Evolutionary conservation across 352 stramenopile species (phyloP).

Genomic region (Lagenidium giganteum): DNA sequence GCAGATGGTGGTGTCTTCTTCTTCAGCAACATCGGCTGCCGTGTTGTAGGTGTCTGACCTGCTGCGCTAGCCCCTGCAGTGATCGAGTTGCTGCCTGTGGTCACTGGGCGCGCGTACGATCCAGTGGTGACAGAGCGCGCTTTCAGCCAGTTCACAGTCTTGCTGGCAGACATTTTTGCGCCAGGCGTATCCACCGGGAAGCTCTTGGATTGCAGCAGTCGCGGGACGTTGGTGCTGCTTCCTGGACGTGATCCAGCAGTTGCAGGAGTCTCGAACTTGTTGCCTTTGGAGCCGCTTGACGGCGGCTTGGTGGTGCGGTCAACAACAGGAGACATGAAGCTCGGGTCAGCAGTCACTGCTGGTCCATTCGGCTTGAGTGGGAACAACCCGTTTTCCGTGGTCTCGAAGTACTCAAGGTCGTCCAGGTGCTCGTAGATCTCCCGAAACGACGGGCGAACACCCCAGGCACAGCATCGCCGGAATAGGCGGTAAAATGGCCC

Average conservation of each 20-base stretch:
- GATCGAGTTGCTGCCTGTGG: background rate
- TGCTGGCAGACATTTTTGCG: constrained; percentile 14
- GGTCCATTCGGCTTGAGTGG: constrained; percentile 51
- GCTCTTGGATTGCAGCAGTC: constrained; percentile 44
- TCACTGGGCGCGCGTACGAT: background rate
- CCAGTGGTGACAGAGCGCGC: constrained; percentile 43
- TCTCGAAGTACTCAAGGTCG: constrained; percentile 76
- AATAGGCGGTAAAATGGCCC: constrained; percentile 72
- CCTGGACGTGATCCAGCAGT: background rate
- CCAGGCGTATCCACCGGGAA: background rate
- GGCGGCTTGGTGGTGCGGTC: constrained; percentile 23
- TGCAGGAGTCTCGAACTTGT: constrained; percentile 52
- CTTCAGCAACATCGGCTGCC: constrained; percentile 21
- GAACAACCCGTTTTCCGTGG: constrained; percentile 68
- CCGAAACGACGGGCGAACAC: constrained; percentile 70
- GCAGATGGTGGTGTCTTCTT: constrained; percentile 65
- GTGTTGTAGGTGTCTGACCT: constrained; percentile 37
- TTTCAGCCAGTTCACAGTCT: constrained; percentile 80
- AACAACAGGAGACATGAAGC: constrained; percentile 55
- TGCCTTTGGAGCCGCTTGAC: constrained; percentile 46
- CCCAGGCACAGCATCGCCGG: constrained; percentile 68
- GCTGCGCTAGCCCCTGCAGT: constrained; percentile 4
- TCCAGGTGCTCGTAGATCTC: constrained; percentile 79
- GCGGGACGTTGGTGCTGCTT: constrained; percentile 20
- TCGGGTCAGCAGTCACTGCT: constrained; percentile 12